phyloP scores from a whole-genome alignment of 257 asterid species.

The Asclepias syriaca region DNA sequence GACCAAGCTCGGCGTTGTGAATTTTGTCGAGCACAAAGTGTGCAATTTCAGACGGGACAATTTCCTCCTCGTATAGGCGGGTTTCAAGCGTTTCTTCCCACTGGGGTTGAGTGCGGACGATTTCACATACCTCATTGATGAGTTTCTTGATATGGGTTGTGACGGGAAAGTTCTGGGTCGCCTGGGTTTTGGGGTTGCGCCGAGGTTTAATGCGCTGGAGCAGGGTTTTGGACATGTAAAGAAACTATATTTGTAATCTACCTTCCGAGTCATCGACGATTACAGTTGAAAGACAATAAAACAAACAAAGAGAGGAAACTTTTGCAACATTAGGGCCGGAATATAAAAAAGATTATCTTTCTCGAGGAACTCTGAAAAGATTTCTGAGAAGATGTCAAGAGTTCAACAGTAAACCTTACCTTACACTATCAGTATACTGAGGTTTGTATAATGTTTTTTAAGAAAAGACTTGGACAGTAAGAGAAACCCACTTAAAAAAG shows the following conservation, averaged over 20 bases:
- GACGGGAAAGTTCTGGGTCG: constrained; percentile 20
- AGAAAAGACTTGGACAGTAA: too few relatives aligned
- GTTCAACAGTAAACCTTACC: too few relatives aligned
- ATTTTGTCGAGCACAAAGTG: constrained; percentile 83
- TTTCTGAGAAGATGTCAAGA: too few relatives aligned
- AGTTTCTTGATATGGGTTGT: constrained; percentile 41
- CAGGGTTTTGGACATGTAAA: constrained; percentile 66
- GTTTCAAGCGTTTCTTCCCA: constrained; percentile 61
- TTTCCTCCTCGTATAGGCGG: constrained; percentile 51
- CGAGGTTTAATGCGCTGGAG: constrained; percentile 61
- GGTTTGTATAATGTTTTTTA: too few relatives aligned
- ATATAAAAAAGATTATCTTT: too few relatives aligned
- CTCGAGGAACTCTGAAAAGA: too few relatives aligned
- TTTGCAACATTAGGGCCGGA: too few relatives aligned
- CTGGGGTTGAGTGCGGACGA: constrained; percentile 44
- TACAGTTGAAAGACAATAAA: not conserved
- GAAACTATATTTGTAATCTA: not conserved
- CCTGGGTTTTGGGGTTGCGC: constrained; percentile 37
- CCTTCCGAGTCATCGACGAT: not conserved
- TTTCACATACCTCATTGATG: constrained; percentile 48
- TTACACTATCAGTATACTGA: too few relatives aligned
- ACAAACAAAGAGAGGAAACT: not conserved
- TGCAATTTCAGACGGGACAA: constrained; percentile 70
- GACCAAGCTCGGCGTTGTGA: constrained; percentile 61
- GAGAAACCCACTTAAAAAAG: too few relatives aligned